A percentile compares a stretch with the other conserved stretches of the same genome.
These are phyloP conservation scores for Claviceps purpurea DNA, from an alignment of 2,329 filamentous ascomycete genomes.

Conservation along the genomic window DNA sequence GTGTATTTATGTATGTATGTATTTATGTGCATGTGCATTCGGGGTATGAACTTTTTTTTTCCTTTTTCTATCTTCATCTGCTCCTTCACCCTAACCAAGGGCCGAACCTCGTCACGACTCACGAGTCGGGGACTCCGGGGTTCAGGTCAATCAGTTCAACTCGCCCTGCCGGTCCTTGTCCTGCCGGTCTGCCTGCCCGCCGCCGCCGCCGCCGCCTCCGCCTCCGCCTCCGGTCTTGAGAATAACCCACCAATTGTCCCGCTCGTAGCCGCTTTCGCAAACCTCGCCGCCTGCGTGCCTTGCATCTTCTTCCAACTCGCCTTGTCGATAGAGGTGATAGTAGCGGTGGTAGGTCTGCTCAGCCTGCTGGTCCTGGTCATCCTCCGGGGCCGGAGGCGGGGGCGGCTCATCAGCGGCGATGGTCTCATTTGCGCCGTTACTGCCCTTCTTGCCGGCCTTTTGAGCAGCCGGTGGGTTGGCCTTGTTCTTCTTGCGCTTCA, in stretches of 20 bases:
- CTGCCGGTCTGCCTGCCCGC: too few relatives aligned
- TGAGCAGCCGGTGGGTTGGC: neutral
- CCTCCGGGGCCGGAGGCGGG: neutral
- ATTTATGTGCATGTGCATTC: too few relatives aligned
- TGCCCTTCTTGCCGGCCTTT: neutral
- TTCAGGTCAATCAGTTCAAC: too few relatives aligned
- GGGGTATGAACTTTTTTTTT: too few relatives aligned
- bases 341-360: slow-evolving; percentile 69
- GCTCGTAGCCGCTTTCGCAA: slow-evolving; percentile 77
- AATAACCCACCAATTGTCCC: slow-evolving; percentile 97
- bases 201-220: too few relatives aligned
- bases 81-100: too few relatives aligned
- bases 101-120: too few relatives aligned
- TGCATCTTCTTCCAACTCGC: slow-evolving; percentile 76
- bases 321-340: slow-evolving; percentile 82
- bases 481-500: slow-evolving; percentile 24
- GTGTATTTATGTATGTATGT: too few relatives aligned
- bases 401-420: neutral
- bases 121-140: too few relatives aligned
- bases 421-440: neutral
- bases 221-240: slow-evolving; percentile 13
- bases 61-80: too few relatives aligned
- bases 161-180: too few relatives aligned
- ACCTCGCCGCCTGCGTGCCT: slow-evolving; percentile 60
- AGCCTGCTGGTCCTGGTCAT: slow-evolving; percentile 4